These are phyloP conservation scores for Pezicula neosporulosa DNA, from an alignment of 2,329 filamentous ascomycete species.

Conservation along the genomic window DNA sequence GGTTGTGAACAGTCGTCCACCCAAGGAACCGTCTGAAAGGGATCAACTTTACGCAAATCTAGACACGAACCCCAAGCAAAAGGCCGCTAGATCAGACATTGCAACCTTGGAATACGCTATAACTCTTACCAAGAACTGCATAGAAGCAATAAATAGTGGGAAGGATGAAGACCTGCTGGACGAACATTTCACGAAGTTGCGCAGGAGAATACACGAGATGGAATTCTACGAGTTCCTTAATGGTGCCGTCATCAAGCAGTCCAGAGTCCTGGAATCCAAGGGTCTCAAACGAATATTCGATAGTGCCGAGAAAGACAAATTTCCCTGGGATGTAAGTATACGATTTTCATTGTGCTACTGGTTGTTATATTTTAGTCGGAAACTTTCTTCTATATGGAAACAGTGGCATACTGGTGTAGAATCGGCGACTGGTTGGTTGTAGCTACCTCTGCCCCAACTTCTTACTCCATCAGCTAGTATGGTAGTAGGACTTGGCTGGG, in stretches of 20 bases:
- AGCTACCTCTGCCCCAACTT: too few relatives aligned
- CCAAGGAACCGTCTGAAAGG: conserved; percentile 8
- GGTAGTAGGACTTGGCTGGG: too few relatives aligned
- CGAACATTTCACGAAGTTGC: conserved; percentile 11
- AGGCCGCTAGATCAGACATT: conserved; percentile 4
- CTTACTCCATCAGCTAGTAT: too few relatives aligned
- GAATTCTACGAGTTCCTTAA: conserved; percentile 21
- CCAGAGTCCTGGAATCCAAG: conserved; percentile 23
- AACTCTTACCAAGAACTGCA: conserved; percentile 9
- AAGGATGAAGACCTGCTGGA: neutral
- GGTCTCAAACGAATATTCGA: conserved; percentile 40
- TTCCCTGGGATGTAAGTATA: conserved; percentile 35
- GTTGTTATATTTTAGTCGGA: too few relatives aligned
- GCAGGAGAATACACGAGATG: conserved; percentile 23
- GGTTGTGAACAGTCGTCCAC: conserved; percentile 2
- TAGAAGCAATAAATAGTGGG: conserved; percentile 1
- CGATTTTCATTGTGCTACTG: too few relatives aligned
- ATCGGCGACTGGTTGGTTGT: too few relatives aligned
- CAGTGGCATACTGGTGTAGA: too few relatives aligned
- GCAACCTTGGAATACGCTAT: conserved; percentile 7
- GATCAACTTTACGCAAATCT: neutral
- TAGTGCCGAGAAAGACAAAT: conserved; percentile 19
- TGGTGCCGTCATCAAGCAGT: conserved; percentile 19
- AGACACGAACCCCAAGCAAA: conserved; percentile 5
- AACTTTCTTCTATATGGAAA: too few relatives aligned